Conservation (phyloP, 495 filamentous ascomycete genomes). For the Xylaria curta region DNA sequence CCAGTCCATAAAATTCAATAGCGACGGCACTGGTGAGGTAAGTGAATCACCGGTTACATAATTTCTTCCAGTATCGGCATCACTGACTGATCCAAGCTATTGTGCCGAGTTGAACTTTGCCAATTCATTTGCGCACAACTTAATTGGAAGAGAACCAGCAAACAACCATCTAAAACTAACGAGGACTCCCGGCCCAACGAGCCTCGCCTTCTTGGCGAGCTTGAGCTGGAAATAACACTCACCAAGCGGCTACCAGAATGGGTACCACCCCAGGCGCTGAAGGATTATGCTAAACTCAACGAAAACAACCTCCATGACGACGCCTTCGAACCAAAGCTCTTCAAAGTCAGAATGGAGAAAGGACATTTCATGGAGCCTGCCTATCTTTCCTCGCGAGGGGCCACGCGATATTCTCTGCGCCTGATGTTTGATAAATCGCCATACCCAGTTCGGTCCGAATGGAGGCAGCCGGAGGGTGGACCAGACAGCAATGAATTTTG, state of each 20-base stretch:
- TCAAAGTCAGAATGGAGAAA: slow-evolving; percentile 38
- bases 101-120: slow-evolving; percentile 34
- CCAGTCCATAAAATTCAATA: slow-evolving; percentile 38
- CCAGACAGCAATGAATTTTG: slow-evolving; percentile 36
- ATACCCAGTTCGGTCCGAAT: slow-evolving; percentile 39
- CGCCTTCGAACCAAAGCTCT: slow-evolving; percentile 38
- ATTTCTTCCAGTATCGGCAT: not conserved
- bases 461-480: slow-evolving; percentile 34
- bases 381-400: slow-evolving; percentile 15
- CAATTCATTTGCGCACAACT: slow-evolving; percentile 36
- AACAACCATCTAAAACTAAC: slow-evolving; percentile 15
- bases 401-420: slow-evolving; percentile 34
- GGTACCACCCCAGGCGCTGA: slow-evolving; percentile 17
- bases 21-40: slow-evolving; percentile 41
- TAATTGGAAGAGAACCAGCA: slow-evolving; percentile 34
- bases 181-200: slow-evolving; percentile 7
- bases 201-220: slow-evolving; percentile 35
- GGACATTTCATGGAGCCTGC: slow-evolving; percentile 38
- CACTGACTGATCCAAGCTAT: slow-evolving; percentile 34
- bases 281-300: slow-evolving; percentile 30
- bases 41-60: not conserved
- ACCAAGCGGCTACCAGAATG: slow-evolving; percentile 30
- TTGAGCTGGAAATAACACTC: slow-evolving; percentile 40
- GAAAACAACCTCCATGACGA: slow-evolving; percentile 34
- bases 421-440: slow-evolving; percentile 42